Percentiles rank a stretch among this genome's conserved stretches.
Conservation (phyloP, 805 yeast genomes). For the Debaryomyces maramus region DNA sequence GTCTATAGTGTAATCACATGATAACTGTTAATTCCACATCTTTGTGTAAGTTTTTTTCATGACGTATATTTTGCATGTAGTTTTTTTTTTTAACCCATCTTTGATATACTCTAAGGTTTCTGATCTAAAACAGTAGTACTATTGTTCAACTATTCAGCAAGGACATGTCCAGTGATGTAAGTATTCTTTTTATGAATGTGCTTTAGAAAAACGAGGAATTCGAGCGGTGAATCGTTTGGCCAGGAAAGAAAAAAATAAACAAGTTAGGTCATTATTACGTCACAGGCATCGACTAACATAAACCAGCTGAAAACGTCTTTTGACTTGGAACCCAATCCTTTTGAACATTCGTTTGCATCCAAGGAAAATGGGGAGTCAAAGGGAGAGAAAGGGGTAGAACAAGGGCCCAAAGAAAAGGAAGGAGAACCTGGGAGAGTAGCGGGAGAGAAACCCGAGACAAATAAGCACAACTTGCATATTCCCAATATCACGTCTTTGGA, state of each 20-base stretch:
- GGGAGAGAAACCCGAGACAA: constrained; percentile 20
- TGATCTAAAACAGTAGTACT: too few species aligned
- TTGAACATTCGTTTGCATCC: constrained; percentile 89
- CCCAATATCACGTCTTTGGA: constrained; percentile 32
- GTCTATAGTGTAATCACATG: too few species aligned
- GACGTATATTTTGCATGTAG: too few species aligned
- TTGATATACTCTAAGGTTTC: too few species aligned
- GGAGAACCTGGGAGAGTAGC: constrained; percentile 2
- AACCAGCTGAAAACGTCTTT: constrained; percentile 48
- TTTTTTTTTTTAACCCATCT: too few species aligned
- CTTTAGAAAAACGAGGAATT: too few species aligned
- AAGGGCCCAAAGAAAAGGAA: constrained; percentile 1
- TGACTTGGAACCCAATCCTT: constrained; percentile 91
- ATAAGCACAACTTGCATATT: constrained; percentile 35
- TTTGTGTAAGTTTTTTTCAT: not conserved
- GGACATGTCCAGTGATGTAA: constrained; percentile 22
- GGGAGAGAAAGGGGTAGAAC: not conserved
- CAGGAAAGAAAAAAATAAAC: not conserved
- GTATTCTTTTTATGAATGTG: too few species aligned
- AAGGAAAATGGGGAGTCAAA: constrained; percentile 33
- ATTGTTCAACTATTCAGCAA: too few species aligned
- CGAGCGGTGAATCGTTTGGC: not conserved
- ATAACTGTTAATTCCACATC: not conserved
- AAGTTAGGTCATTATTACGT: constrained; percentile 13
- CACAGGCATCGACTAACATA: constrained; percentile 20